Conservation (phyloP, 2,329 filamentous ascomycete species). For the Apiospora hydei region DNA sequence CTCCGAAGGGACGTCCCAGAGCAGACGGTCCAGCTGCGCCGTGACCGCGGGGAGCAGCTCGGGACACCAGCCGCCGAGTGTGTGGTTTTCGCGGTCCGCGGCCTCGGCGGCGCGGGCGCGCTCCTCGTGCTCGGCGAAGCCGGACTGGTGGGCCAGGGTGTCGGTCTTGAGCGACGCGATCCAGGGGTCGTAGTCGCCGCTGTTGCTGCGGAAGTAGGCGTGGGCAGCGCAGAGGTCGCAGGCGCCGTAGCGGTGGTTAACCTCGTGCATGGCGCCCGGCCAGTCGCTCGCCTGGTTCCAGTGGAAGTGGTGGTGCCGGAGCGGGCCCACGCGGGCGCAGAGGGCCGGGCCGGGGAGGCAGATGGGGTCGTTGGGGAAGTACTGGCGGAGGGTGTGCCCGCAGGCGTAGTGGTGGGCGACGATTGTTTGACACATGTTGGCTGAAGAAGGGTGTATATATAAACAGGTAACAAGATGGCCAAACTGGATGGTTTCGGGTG, state of each 20-base stretch:
- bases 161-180: neutral
- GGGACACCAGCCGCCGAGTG: neutral
- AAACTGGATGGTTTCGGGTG: no score
- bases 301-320: constrained; percentile 1
- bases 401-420: constrained; percentile 4
- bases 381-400: neutral
- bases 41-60: neutral
- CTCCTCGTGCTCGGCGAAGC: constrained; percentile 1
- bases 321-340: neutral
- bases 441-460: neutral
- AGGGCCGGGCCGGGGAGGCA: constrained; percentile 1
- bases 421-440: constrained; percentile 5
- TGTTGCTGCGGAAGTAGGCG: neutral
- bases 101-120: neutral
- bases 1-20: neutral
- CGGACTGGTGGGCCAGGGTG: neutral
- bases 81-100: no score
- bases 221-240: neutral
- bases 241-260: neutral
- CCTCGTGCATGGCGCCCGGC: constrained; percentile 1
- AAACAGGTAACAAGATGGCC: neutral
- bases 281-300: neutral
- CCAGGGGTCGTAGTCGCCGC: neutral
- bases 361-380: neutral
- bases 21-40: neutral